Evolutionary conservation across 345 rosid species (phyloP).

Genomic region (Raphanus raphanistrum): DNA sequence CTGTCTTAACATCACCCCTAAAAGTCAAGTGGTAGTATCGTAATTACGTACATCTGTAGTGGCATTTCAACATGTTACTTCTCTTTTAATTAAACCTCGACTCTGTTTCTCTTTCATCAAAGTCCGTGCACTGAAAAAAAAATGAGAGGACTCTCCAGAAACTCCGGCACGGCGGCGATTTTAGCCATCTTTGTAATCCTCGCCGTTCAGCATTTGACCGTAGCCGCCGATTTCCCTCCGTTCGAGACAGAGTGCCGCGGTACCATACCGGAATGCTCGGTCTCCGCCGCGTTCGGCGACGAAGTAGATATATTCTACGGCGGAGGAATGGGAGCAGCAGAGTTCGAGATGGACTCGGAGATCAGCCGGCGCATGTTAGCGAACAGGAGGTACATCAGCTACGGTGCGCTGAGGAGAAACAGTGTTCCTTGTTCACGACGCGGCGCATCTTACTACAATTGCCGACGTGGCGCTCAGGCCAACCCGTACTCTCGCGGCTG

Average conservation of each 20-base stretch:
- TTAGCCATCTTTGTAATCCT: slow-evolving; percentile 45
- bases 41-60: slow-evolving; percentile 15
- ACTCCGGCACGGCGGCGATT: slow-evolving; percentile 28
- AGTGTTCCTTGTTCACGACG: slow-evolving; percentile 82
- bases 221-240: slow-evolving; percentile 39
- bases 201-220: slow-evolving; percentile 41
- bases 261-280: slow-evolving; percentile 61
- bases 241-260: slow-evolving; percentile 62
- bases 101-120: slow-evolving; percentile 15
- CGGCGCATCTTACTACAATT: slow-evolving; percentile 90
- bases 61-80: slow-evolving; percentile 19
- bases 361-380: slow-evolving; percentile 82
- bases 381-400: slow-evolving; percentile 65
- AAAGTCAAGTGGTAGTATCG: slow-evolving; percentile 43
- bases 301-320: slow-evolving; percentile 31
- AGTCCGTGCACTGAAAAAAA: slow-evolving; percentile 5
- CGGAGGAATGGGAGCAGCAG: slow-evolving; percentile 44
- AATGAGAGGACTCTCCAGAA: slow-evolving; percentile 33
- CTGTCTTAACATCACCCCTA: background rate
- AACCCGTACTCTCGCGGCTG: slow-evolving; percentile 89
- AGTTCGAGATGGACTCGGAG: slow-evolving; percentile 74
- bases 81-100: slow-evolving; percentile 25
- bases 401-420: slow-evolving; percentile 85
- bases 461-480: slow-evolving; percentile 68
- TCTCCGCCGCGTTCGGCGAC: slow-evolving; percentile 15